Percentiles rank a stretch among this genome's conserved stretches.
Conservation (phyloP, 495 filamentous ascomycete genomes). For the Aspergillus ellipticus region DNA sequence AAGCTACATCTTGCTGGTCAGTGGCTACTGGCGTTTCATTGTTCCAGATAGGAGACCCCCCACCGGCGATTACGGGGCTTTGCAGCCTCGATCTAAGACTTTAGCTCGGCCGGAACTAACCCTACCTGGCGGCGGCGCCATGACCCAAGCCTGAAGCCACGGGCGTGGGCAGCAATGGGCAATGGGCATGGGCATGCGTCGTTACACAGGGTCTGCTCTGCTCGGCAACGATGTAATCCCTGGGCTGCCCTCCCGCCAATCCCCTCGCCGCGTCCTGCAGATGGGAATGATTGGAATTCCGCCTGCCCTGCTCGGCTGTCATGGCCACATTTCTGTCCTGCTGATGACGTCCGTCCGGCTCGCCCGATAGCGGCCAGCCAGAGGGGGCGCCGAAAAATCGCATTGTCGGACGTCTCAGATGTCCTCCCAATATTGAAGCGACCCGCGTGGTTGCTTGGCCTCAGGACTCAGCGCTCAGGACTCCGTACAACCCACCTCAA, state of each 20-base stretch:
- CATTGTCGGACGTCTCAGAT: background rate
- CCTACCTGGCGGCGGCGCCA: conserved; percentile 4
- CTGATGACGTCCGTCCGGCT: background rate
- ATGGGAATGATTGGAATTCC: background rate
- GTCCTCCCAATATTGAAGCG: background rate
- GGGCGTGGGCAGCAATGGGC: too few species aligned
- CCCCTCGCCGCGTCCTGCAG: background rate
- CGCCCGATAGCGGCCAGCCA: background rate
- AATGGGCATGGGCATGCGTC: background rate
- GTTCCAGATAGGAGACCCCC: background rate
- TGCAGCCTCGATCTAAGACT: conserved; percentile 5
- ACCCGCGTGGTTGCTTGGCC: too few species aligned
- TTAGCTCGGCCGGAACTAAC: conserved; percentile 4
- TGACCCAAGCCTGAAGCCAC: conserved; percentile 2
- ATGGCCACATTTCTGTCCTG: conserved; percentile 1
- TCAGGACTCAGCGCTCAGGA: background rate
- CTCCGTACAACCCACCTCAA: background rate
- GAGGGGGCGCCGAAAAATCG: background rate
- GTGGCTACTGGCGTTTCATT: background rate
- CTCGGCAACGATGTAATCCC: background rate
- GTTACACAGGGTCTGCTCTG: conserved; percentile 9
- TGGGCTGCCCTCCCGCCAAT: background rate
- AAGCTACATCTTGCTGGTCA: conserved; percentile 1
- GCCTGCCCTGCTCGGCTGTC: conserved; percentile 1
- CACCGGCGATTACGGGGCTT: background rate